phyloP scores from a whole-genome alignment of 495 filamentous ascomycete genomes.

The Collariella sp. region DNA sequence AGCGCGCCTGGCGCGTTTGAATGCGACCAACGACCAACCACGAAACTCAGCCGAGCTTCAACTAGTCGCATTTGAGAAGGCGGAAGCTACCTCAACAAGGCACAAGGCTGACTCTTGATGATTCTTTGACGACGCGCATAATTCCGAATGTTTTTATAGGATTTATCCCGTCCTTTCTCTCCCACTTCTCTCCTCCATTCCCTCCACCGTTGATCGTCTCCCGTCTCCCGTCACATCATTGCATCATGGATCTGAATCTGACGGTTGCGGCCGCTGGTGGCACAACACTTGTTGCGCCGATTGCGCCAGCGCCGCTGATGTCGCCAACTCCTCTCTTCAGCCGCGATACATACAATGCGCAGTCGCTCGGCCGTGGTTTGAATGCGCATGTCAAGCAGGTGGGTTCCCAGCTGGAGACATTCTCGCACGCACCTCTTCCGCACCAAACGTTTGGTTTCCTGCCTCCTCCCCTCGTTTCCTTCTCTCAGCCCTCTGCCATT shows the following conservation, averaged over 20 bases:
- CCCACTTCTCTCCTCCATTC: too few relatives aligned
- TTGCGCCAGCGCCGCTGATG: conserved; percentile 10
- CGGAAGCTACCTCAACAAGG: too few relatives aligned
- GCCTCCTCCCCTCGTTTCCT: background rate
- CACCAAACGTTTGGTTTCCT: background rate
- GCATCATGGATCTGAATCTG: conserved; percentile 7
- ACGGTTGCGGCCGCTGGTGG: background rate
- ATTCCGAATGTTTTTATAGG: too few relatives aligned
- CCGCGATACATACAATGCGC: conserved; percentile 36
- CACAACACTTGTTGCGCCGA: background rate
- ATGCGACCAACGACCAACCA: too few relatives aligned
- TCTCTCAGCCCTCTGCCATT: background rate
- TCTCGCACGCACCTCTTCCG: conserved; percentile 4
- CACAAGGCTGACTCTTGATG: too few relatives aligned
- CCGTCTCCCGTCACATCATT: too few relatives aligned
- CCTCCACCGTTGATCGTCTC: too few relatives aligned
- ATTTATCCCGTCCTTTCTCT: too few relatives aligned
- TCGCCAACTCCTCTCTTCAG: conserved; percentile 6
- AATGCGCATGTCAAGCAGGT: conserved; percentile 42
- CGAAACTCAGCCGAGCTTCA: too few relatives aligned
- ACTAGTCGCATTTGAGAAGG: too few relatives aligned
- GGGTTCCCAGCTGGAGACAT: conserved; percentile 16
- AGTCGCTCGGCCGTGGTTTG: conserved; percentile 36
- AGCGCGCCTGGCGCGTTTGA: too few relatives aligned
- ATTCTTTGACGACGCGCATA: too few relatives aligned